Percentiles rank a stretch among this genome's conserved stretches.
phyloP scores from a whole-genome alignment of 1,284 basidiomycete species.

The Puccinia coronata region DNA sequence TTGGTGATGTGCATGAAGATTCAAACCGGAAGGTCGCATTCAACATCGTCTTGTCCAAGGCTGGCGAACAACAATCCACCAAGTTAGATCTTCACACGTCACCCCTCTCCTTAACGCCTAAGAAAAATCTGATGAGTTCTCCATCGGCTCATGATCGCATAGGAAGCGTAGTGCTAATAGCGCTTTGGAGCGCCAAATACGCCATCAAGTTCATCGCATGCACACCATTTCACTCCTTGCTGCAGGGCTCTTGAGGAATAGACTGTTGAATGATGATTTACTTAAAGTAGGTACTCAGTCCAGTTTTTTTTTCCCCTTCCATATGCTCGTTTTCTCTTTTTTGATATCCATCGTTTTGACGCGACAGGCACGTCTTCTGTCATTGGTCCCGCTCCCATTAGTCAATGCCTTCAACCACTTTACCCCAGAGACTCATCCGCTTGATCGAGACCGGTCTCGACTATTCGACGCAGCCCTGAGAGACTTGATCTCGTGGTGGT shows the following conservation, averaged over 20 bases:
- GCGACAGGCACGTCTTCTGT: conserved; percentile 41
- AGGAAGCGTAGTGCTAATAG: conserved; percentile 36
- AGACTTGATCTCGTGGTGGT: conserved; percentile 80
- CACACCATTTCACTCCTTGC: conserved; percentile 78
- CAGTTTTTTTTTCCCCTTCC: neutral
- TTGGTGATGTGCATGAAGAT: neutral
- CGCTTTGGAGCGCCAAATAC: conserved; percentile 67
- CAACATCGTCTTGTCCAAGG: conserved; percentile 37
- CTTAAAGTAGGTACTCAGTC: conserved; percentile 67
- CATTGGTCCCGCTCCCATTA: conserved; percentile 74
- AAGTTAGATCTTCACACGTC: conserved; percentile 15
- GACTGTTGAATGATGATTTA: conserved; percentile 77
- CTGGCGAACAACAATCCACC: conserved; percentile 18
- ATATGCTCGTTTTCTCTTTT: conserved; percentile 8
- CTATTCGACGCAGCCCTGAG: conserved; percentile 78
- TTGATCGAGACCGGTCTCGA: conserved; percentile 74
- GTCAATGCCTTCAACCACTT: conserved; percentile 77
- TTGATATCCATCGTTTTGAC: neutral
- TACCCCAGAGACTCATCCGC: conserved; percentile 77
- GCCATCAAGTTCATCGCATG: conserved; percentile 80
- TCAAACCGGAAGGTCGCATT: conserved; percentile 11
- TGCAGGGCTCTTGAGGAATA: conserved; percentile 75
- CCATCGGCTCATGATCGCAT: neutral
- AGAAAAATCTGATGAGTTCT: neutral
- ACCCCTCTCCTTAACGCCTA: neutral